Conservation (phyloP, 2,329 filamentous ascomycete species). For the Didymella pinodella region DNA sequence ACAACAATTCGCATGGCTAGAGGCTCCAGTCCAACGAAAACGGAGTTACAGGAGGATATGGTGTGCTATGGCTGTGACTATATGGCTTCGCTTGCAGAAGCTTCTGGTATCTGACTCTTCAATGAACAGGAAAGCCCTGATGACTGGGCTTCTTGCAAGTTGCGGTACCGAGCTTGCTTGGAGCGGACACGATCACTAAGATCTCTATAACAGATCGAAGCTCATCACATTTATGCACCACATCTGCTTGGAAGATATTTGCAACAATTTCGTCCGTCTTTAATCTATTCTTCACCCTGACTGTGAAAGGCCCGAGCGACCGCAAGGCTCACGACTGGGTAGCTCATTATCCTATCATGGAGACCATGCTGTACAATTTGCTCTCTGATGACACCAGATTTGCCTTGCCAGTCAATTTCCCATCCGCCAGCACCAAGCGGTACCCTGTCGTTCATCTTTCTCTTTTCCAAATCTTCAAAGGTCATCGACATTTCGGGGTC, state of each 20-base stretch:
- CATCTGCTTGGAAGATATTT: too few relatives aligned
- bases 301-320: constrained; percentile 58
- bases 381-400: constrained; percentile 60
- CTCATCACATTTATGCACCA: too few relatives aligned
- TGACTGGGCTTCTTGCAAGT: too few relatives aligned
- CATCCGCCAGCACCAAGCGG: constrained; percentile 61
- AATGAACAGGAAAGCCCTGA: too few relatives aligned
- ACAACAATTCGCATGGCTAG: too few relatives aligned
- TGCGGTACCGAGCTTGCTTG: too few relatives aligned
- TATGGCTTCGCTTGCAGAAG: too few relatives aligned
- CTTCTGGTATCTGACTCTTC: background rate
- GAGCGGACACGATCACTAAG: too few relatives aligned
- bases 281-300: background rate
- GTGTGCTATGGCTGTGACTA: background rate
- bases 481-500: constrained; percentile 43
- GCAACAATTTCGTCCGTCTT: too few relatives aligned
- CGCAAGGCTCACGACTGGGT: constrained; percentile 62
- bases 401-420: constrained; percentile 57
- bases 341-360: constrained; percentile 67
- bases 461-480: constrained; percentile 56
- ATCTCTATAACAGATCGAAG: too few relatives aligned
- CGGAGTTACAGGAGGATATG: too few relatives aligned
- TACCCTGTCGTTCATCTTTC: constrained; percentile 52
- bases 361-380: constrained; percentile 64
- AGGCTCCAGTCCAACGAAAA: too few relatives aligned